Evolutionary conservation across 2,329 filamentous ascomycete genomes (phyloP), one percentile per base, ranked within the genome.

Genomic region (Curvularia spicifera): DNA sequence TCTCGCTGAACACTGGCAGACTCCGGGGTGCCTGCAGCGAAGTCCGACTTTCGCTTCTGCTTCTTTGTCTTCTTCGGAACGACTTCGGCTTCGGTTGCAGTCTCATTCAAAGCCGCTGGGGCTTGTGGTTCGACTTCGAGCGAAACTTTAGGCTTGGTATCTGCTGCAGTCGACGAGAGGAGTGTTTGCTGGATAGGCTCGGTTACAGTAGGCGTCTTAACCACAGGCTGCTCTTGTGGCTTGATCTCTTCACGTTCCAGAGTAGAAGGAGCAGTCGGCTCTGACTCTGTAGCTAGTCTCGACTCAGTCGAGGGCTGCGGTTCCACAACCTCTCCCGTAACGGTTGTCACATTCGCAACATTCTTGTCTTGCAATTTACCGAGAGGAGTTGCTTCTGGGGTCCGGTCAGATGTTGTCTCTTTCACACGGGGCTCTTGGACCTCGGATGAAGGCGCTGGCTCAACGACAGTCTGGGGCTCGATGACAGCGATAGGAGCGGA

Each of bases 161-260:
- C 18, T 10, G 51, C 37, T 7, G 5, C 6, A 13, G 47, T 33
- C 15, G 37, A 13, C 10, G 22, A 18, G 28, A 44, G 15, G 31
- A 29, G 18, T 6, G 5, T 5, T 4, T 44, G 33, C 28, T 51
- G 22, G 15, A 7, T 40, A 5, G 22, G n/a, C 3, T 48, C 39
- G 26, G 5, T 18, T 15, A 37, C 22, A 5, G n/a, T n/a, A 31
- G 35, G 15, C 26, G n/a, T 20, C 10, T 29, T 31, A 2, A 53
- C n/a, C 29, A 31, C 24, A 4, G 47, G 40, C 3, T 52, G 24
- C 20, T 59, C 61, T 43, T 71, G 70, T 42, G 71, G 72, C 57
- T 75, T 73, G 56, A 66, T 74, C 49, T 66, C 66, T 50, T 67
- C 67, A 24, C 55, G 67, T 13, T 60, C 56, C 29, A 68, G 46